Conservation (phyloP, 2,329 filamentous ascomycete genomes). For the Fusarium acutatum region DNA sequence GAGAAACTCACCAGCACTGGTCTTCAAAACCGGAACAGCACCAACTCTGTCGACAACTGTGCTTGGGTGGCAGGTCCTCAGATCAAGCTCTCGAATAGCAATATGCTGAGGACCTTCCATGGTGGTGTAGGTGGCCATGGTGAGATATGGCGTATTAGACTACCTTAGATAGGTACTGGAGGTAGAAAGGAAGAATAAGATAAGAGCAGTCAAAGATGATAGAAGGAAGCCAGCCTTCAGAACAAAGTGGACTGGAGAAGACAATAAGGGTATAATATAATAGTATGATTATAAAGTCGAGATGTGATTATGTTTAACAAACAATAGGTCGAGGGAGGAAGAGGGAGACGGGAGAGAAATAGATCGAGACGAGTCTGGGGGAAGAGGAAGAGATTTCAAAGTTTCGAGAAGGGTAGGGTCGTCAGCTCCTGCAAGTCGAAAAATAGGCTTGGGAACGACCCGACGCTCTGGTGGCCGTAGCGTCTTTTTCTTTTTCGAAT, state of each 20-base stretch:
- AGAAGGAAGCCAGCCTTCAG: slow-evolving; percentile 42
- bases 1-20: slow-evolving; percentile 64
- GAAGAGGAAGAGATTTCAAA: slow-evolving; percentile 35
- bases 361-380: slow-evolving; percentile 26
- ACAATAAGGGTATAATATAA: slow-evolving; percentile 15
- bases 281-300: slow-evolving; percentile 14
- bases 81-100: slow-evolving; percentile 58
- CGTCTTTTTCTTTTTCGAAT: slow-evolving; percentile 37
- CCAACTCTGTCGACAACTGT: slow-evolving; percentile 64
- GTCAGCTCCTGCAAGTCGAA: slow-evolving; percentile 31
- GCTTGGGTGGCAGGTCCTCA: slow-evolving; percentile 57
- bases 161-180: not conserved
- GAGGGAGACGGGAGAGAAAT: slow-evolving; percentile 20
- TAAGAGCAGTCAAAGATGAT: slow-evolving; percentile 6
- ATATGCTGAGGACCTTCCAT: slow-evolving; percentile 47
- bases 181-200: slow-evolving; percentile 15
- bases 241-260: slow-evolving; percentile 29
- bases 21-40: slow-evolving; percentile 65
- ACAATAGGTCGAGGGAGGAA: slow-evolving; percentile 17
- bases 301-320: slow-evolving; percentile 17
- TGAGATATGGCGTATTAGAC: slow-evolving; percentile 14
- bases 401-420: slow-evolving; percentile 29
- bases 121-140: slow-evolving; percentile 31
- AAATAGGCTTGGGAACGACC: slow-evolving; percentile 34
- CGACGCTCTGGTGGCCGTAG: slow-evolving; percentile 42